Percentiles rank a stretch among this genome's conserved stretches.
Conservation (phyloP, 768 basidiomycete genomes). For the Collybia mongolica region DNA sequence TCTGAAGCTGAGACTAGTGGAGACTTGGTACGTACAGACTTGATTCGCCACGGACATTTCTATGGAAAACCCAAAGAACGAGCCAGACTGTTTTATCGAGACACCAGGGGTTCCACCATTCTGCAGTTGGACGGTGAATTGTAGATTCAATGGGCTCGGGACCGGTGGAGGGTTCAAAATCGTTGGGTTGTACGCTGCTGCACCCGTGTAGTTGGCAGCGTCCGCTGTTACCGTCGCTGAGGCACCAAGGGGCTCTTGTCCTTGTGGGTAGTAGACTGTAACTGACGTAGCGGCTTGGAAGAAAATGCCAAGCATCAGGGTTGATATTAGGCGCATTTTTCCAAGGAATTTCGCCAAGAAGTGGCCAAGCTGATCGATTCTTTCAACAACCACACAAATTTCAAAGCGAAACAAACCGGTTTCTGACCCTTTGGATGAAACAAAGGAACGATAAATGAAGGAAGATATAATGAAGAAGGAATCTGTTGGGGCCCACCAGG, state of each 20-base stretch:
- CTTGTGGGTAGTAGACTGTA: slow-evolving; percentile 34
- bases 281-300: slow-evolving; percentile 19
- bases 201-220: slow-evolving; percentile 43
- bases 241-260: slow-evolving; percentile 23
- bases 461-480: too few relatives aligned
- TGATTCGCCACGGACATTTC: slow-evolving; percentile 64
- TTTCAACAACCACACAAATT: too few relatives aligned
- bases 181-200: slow-evolving; percentile 53
- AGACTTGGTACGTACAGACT: slow-evolving; percentile 39
- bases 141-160: slow-evolving; percentile 41
- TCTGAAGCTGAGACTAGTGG: neutral
- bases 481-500: too few relatives aligned
- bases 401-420: too few relatives aligned
- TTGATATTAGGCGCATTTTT: too few relatives aligned
- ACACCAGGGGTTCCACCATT: slow-evolving; percentile 28
- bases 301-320: slow-evolving; percentile 9
- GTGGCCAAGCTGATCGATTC: too few relatives aligned
- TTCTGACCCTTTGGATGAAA: too few relatives aligned
- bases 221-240: slow-evolving; percentile 28
- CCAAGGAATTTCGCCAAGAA: too few relatives aligned
- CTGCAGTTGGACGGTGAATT: slow-evolving; percentile 46
- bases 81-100: slow-evolving; percentile 34
- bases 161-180: slow-evolving; percentile 49
- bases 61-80: slow-evolving; percentile 56
- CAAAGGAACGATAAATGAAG: too few relatives aligned